Conservation (phyloP, 2,329 filamentous ascomycete genomes). For the Uncinocarpus reesii region DNA sequence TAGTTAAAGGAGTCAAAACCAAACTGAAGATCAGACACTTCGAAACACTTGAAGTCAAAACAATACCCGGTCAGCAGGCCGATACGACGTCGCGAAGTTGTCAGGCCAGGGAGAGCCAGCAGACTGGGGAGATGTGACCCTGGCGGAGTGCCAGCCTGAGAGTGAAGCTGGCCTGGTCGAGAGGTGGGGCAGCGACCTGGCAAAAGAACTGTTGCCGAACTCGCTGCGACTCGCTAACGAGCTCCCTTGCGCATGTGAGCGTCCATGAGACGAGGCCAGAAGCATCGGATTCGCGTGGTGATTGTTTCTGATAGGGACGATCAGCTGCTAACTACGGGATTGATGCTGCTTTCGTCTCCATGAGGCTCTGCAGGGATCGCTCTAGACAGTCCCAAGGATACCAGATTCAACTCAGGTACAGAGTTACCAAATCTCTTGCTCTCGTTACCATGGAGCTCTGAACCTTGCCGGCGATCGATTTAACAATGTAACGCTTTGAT, state of each 20-base stretch:
- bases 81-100: constrained; percentile 16
- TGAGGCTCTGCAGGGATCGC: not conserved
- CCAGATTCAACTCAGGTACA: not conserved
- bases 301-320: no score
- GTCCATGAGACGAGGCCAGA: no score
- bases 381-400: not conserved
- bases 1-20: not conserved
- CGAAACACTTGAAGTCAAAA: constrained; percentile 2
- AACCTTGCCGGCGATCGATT: constrained; percentile 4
- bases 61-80: constrained; percentile 9
- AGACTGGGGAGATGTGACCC: constrained; percentile 17
- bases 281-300: no score
- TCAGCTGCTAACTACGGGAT: no score
- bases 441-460: not conserved
- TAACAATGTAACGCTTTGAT: constrained; percentile 3
- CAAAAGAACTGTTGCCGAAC: no score
- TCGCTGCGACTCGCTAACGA: no score
- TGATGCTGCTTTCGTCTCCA: no score
- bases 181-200: constrained; percentile 4
- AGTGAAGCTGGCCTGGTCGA: not conserved
- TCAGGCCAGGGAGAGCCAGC: constrained; percentile 9
- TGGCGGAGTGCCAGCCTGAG: constrained; percentile 15
- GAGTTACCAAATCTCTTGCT: not conserved
- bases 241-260: no score
- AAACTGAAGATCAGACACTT: constrained; percentile 2